Evolutionary conservation across 2,329 filamentous ascomycete species (phyloP), one percentile per base, ranked within the genome.

Genomic region (Tetracladium maxilliforme): DNA sequence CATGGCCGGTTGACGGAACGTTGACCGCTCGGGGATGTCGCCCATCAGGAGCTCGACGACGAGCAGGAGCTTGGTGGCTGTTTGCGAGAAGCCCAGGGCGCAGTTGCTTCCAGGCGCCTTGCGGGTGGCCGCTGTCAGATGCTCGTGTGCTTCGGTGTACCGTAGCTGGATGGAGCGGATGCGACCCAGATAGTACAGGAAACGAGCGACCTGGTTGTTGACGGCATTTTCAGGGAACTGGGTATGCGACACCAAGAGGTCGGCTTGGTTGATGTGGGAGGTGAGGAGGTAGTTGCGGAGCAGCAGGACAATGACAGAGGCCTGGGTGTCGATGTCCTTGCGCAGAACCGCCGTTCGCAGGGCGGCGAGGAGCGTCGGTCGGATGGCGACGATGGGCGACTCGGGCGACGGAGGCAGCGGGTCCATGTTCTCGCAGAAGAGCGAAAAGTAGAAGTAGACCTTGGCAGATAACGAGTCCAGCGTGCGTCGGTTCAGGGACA

Each of bases 41-140:
- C 90, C 90, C 90, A 98, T 98, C 34, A 98, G 59, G 32, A 98
- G 63, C 60, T 98, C 87, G 9, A 98, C 90, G 12, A 98, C 84
- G 21, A 95, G 71, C 35, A 95, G 61, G n/a, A 95, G 68, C 64
- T 98, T 98, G 36, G 82, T 92, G 1, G 90, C 87, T 19, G 84
- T 86, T 53, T 94, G 90, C 38, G 92, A 86, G 53, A 98, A 98
- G 22, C 90, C 87, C 22, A 84, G 75, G 5, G 90, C 90, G 38
- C 82, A 86, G 36, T 74, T 70, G 47, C 79, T 90, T 13, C 84
- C 83, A 1, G 90, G 90, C 6, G 90, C 86, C 56, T 98, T 98
- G 41, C 90, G 79, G 16, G 86, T 94, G 22, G 90, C 90, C 23
- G 84, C 83, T 21, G 80, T 84, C 35, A 98, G 62, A 51, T 95